Evolutionary conservation across 177 flowering plant species (phyloP), one percentile per base, ranked within the genome.

Genomic region (Vitis hybrid): DNA sequence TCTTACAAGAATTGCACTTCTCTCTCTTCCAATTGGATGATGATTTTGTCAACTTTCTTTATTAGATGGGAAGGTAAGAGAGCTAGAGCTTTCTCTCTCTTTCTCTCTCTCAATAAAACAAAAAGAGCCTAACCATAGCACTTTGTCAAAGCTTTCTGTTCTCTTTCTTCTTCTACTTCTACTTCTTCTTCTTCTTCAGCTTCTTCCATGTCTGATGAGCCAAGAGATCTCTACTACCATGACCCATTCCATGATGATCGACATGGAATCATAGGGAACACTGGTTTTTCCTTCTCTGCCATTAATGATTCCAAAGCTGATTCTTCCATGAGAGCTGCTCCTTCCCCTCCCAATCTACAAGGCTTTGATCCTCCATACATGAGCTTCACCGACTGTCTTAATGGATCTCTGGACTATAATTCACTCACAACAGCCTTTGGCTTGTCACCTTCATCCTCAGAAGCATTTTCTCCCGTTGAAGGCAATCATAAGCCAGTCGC

Each of bases 301-400:
- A 68, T 62, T 54, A 74, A 11, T 73, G 50, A 34, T 50, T 69
- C 1, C 50, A 60, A 61, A 22, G 61, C 66, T 39, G 45, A 39
- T 39, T 39, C 45, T 39, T 39, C 45, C 1, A 39, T 39, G 45
- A 39, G 5, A 39, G 45, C 66, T 57, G 8, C 65, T 18, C 5
- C 16, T 73, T 5, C 49, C 14, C 2, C 61, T 34, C 45, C 5
- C 19, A 51, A 59, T 15, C 66, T 60, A 11, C 73, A 51, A 49
- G 29, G 29, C 50, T 68, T 60, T 48, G 75, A 70, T 67, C 58
- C 74, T 48, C 48, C 81, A 10, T 66, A 60, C 60, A 74, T 70
- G 71, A 79, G 72, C 80, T 85, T 85, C 78, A 79, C 83, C 50
- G 89, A 88, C 20, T 79, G 74, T 55, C 69, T 88, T 10, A 75